Percentiles rank a stretch among this genome's conserved stretches.
Conservation (phyloP, 2,329 filamentous ascomycete genomes). For the Penicillium olsonii region DNA sequence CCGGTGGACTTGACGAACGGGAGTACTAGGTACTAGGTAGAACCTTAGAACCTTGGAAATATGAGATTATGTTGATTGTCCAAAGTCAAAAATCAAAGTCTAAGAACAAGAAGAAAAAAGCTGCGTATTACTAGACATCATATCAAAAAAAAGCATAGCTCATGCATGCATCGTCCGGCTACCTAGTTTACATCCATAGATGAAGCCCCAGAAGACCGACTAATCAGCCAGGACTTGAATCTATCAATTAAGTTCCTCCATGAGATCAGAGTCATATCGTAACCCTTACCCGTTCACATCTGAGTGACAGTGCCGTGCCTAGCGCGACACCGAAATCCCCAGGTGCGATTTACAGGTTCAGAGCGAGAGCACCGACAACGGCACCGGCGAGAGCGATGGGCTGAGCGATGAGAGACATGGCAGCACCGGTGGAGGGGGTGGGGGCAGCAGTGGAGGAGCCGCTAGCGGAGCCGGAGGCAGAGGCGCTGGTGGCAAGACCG, state of each 20-base stretch:
- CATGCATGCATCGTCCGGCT: conserved; percentile 1
- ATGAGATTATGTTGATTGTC: no score
- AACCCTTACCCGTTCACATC: background rate
- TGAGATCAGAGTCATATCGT: background rate
- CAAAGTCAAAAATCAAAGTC: no score
- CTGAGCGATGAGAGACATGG: conserved; percentile 13
- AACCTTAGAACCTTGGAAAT: no score
- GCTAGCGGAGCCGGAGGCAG: conserved; percentile 5
- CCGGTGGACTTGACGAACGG: no score
- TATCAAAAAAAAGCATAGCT: conserved; percentile 4
- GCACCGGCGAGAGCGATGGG: conserved; percentile 8
- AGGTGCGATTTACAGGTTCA: conserved; percentile 14
- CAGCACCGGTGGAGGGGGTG: conserved; percentile 15
- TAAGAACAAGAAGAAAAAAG: background rate
- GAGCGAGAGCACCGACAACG: conserved; percentile 24
- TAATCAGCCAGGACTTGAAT: background rate
- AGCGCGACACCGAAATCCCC: background rate
- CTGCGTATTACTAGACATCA: background rate
- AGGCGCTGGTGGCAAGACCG: conserved; percentile 12
- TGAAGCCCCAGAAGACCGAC: background rate
- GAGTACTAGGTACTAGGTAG: no score
- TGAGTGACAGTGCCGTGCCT: background rate
- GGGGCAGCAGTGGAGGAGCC: conserved; percentile 5
- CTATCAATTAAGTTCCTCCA: conserved; percentile 8
- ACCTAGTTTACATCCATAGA: conserved; percentile 6